phyloP scores from a whole-genome alignment of 2,329 filamentous ascomycete species.

The Fusarium citri region DNA sequence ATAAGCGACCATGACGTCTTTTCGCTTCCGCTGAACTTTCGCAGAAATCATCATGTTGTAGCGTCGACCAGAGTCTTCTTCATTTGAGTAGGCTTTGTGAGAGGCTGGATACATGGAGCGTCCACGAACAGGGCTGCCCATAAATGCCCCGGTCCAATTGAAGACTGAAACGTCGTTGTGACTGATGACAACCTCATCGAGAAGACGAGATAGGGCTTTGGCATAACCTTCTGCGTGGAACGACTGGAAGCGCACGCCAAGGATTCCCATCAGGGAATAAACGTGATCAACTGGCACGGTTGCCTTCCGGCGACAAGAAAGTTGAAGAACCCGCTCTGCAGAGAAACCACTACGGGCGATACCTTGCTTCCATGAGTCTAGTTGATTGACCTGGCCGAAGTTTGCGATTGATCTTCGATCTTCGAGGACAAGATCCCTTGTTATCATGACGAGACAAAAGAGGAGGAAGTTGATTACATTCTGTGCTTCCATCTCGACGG shows the following conservation, averaged over 20 bases:
- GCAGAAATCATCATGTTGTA: conserved; percentile 12
- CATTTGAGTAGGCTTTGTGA: background rate
- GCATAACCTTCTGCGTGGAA: conserved; percentile 6
- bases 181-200: background rate
- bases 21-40: background rate
- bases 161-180: conserved; percentile 8
- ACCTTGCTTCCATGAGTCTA: background rate
- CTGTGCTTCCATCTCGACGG: background rate
- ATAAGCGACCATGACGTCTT: background rate
- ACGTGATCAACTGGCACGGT: conserved; percentile 5
- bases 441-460: background rate
- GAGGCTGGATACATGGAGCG: conserved; percentile 7
- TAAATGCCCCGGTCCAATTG: background rate
- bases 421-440: background rate
- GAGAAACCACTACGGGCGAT: background rate
- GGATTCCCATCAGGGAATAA: conserved; percentile 7
- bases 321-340: background rate
- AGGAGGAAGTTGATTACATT: background rate
- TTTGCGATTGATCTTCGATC: background rate
- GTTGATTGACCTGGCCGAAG: background rate
- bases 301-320: background rate
- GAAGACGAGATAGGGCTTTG: background rate
- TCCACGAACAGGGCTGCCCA: conserved; percentile 7
- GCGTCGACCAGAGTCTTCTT: background rate
- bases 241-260: background rate